phyloP scores from a whole-genome alignment of 345 rosid genomes.

The Brassica carinata region DNA sequence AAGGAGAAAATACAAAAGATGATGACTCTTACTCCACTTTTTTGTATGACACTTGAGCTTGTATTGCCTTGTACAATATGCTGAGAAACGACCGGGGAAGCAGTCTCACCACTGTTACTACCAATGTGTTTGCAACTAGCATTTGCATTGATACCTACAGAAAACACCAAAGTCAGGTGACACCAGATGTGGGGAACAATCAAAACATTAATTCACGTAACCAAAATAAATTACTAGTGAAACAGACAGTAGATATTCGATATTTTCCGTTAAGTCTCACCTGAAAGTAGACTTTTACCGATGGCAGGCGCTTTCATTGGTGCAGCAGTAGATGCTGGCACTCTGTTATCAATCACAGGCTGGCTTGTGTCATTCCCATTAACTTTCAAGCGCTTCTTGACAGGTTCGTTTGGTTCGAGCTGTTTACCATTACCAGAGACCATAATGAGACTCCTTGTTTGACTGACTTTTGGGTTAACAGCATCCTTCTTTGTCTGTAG shows the following conservation, averaged over 20 bases:
- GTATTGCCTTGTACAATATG: conserved; percentile 35
- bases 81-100: conserved; percentile 41
- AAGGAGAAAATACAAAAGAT: conserved; percentile 17
- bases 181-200: conserved; percentile 6
- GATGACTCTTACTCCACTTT: conserved; percentile 49
- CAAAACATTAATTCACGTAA: conserved; percentile 30
- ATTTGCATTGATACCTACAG: conserved; percentile 54
- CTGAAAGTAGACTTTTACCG: conserved; percentile 42
- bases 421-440: conserved; percentile 44
- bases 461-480: conserved; percentile 15
- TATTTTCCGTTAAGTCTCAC: conserved; percentile 36
- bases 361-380: conserved; percentile 44
- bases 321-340: conserved; percentile 38
- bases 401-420: conserved; percentile 56
- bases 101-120: conserved; percentile 43
- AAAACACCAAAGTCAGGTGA: conserved; percentile 28
- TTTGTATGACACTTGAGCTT: conserved; percentile 37
- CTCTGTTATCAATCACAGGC: conserved; percentile 38
- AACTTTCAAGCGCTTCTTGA: conserved; percentile 65
- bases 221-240: conserved; percentile 40
- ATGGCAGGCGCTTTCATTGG: conserved; percentile 44
- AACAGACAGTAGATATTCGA: conserved; percentile 30
- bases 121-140: conserved; percentile 42
- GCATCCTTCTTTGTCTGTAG: conserved; percentile 61
- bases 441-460: conserved; percentile 46